Evolutionary conservation across 208 protist species (phyloP), one percentile per base, ranked within the genome.

Genomic region (Trichomonas vaginalis): DNA sequence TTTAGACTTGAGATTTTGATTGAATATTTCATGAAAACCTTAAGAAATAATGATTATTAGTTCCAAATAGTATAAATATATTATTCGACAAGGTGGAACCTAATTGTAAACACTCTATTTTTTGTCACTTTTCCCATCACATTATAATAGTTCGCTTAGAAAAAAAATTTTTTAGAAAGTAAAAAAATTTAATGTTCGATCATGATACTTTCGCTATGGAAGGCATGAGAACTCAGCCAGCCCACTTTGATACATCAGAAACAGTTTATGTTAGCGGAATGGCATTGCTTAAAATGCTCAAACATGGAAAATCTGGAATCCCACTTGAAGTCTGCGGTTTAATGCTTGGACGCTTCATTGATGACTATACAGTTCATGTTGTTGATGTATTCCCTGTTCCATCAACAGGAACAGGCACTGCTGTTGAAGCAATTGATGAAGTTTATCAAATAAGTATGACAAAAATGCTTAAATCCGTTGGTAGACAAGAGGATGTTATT

Each of bases 291-390:
- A 98, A 99, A 97, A 99, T 99, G 99, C 98, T 99, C 45, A 99
- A 99, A 96, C 99, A 99, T 97, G 82, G 96, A 23, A 98, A 99
- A 48, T 98, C 99, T 42, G 99, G 99, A 90, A 99, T 99, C 45
- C 99, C 99, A 61, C 98, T 99, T 96, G 99, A 99, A 97, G 99
- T 99, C 86, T 99, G 99, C 99, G 99, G 99, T 21, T 97, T 99
- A 32, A 99, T 99, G 99, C 98, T 99, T 17, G 99, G 99, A 86
- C 98, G 99, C 96, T 99, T 99, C 97, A 98, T 99, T 95, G 99
- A 99, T 97, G 99, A 99, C 83, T 99, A 99, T 98, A 99, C 99
- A 17, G 99, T 99, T 56, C 95, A 98, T 40, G 98, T 99, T 32
- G 97, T 98, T 15, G 99, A 99, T 97, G 99, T 99, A 40, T 99